Conservation (phyloP, 306 rosid species). For the Cyclanthera cordifolia region DNA sequence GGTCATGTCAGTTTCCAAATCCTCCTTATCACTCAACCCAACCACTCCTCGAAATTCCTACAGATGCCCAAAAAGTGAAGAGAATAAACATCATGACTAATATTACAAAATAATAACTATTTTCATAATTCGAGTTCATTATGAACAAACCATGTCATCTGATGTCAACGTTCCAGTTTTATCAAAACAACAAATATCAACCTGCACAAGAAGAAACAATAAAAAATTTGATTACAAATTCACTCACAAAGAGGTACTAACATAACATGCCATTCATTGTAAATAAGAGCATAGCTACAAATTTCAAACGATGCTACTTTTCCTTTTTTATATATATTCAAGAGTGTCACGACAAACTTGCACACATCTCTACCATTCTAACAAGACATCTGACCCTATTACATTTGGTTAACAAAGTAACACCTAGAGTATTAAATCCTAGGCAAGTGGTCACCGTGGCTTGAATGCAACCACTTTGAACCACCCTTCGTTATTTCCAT, state of each 20-base stretch:
- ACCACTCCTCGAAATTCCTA: constrained; percentile 95
- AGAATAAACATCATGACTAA: constrained; percentile 8
- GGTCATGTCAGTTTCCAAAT: constrained; percentile 59
- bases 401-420: background rate
- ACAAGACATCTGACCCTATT: background rate
- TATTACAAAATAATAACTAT: constrained; percentile 11
- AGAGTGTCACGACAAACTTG: background rate
- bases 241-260: background rate
- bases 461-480: background rate
- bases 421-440: too few relatives aligned
- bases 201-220: constrained; percentile 40
- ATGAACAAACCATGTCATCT: constrained; percentile 81
- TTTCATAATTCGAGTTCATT: background rate
- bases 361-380: background rate
- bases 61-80: constrained; percentile 10
- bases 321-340: too few relatives aligned
- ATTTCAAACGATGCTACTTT: background rate
- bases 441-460: background rate
- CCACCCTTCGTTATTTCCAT: too few relatives aligned
- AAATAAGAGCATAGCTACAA: background rate
- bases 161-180: constrained; percentile 99
- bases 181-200: constrained; percentile 98
- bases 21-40: constrained; percentile 43
- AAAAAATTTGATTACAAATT: background rate
- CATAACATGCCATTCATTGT: background rate